These are phyloP conservation scores for Discostella pseudostelligera DNA, from an alignment of 108 stramenopile genomes.

Conservation along the genomic window DNA sequence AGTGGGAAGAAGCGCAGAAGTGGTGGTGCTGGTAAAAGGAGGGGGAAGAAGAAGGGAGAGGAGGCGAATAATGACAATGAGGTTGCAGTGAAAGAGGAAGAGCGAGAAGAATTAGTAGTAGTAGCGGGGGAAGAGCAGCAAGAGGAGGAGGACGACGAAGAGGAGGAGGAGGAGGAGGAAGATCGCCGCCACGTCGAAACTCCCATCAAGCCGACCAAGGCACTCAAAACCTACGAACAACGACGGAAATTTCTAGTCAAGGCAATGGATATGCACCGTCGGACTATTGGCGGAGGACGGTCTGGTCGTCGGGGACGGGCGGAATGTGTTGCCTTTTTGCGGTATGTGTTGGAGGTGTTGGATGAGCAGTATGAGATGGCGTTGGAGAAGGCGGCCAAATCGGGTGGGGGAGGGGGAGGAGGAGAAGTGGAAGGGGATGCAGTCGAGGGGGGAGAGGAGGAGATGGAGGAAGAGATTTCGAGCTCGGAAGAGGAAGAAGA, in stretches of 20 bases:
- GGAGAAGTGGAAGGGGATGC: constrained; percentile 11
- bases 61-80: not conserved
- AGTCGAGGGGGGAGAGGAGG: constrained; percentile 10
- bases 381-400: constrained; percentile 9
- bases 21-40: not conserved
- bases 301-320: constrained; percentile 41
- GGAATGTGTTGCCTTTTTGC: constrained; percentile 42
- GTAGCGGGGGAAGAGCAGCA: not conserved
- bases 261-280: constrained; percentile 39
- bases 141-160: not conserved
- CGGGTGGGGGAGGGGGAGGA: constrained; percentile 15
- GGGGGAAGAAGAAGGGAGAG: not conserved
- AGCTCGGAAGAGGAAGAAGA: constrained; percentile 31
- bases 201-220: constrained; percentile 19
- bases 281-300: constrained; percentile 39
- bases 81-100: not conserved
- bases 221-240: constrained; percentile 31
- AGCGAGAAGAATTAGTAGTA: not conserved
- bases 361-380: constrained; percentile 43
- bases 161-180: not conserved
- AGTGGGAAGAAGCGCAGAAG: not conserved
- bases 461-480: constrained; percentile 24
- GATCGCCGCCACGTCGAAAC: not conserved
- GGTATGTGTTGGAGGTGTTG: constrained; percentile 30
- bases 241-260: constrained; percentile 31